Evolutionary conservation across 108 stramenopile genomes (phyloP).

Genomic region (Mediolabrus comicus): DNA sequence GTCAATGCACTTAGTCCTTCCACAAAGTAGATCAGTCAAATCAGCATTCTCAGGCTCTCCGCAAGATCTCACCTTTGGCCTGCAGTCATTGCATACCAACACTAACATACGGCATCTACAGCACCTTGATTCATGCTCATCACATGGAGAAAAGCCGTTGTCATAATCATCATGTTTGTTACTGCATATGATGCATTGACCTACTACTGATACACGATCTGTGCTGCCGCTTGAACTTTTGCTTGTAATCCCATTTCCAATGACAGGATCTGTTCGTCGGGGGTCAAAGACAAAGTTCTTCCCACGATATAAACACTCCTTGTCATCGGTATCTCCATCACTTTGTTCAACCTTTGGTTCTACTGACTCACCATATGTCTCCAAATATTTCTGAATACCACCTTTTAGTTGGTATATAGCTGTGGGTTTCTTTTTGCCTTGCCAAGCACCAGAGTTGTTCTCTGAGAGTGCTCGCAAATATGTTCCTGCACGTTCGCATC

Average conservation of each 20-base stretch:
- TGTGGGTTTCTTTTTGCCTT: slow-evolving; percentile 37
- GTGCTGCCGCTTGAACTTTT: slow-evolving; percentile 33
- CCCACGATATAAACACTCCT: slow-evolving; percentile 60
- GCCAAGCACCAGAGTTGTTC: slow-evolving; percentile 41
- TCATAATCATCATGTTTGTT: slow-evolving; percentile 84
- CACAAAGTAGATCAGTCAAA: slow-evolving; percentile 56
- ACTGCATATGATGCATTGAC: slow-evolving; percentile 65
- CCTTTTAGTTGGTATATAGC: slow-evolving; percentile 74
- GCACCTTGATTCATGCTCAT: slow-evolving; percentile 79
- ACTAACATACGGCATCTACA: slow-evolving; percentile 80
- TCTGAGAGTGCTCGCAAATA: slow-evolving; percentile 62
- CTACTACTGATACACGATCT: slow-evolving; percentile 33
- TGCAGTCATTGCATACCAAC: slow-evolving; percentile 72
- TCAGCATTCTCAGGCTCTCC: slow-evolving; percentile 41
- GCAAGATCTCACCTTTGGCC: slow-evolving; percentile 51
- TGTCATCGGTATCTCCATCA: not conserved
- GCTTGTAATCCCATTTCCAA: slow-evolving; percentile 47
- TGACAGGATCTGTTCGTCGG: slow-evolving; percentile 53
- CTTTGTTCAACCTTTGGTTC: not conserved
- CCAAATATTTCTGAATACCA: slow-evolving; percentile 80
- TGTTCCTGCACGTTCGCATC: slow-evolving; percentile 77
- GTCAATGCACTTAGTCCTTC: slow-evolving; percentile 54
- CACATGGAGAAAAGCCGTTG: slow-evolving; percentile 77
- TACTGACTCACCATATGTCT: slow-evolving; percentile 35
- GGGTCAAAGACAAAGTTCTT: slow-evolving; percentile 92